These are phyloP conservation scores for Lactarius pseudohatsudake DNA, from an alignment of 768 basidiomycete species.

Conservation along the genomic window DNA sequence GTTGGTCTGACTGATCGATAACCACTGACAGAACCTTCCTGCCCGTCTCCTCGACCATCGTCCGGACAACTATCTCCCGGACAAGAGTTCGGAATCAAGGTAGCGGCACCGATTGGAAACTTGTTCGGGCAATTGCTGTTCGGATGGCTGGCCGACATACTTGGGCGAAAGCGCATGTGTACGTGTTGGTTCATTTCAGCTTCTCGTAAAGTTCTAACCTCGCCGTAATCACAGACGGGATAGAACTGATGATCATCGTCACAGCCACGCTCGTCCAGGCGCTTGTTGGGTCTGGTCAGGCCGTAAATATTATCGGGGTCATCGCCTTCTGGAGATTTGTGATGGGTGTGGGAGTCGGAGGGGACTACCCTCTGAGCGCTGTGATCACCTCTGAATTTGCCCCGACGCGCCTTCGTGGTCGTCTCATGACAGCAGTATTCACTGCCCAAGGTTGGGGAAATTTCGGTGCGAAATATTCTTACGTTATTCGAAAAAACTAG, in stretches of 20 bases:
- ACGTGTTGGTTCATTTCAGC: constrained; percentile 33
- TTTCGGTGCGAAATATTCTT: constrained; percentile 48
- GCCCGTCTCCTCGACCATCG: not conserved
- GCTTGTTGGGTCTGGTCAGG: constrained; percentile 65
- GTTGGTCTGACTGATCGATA: not conserved
- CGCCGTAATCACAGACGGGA: constrained; percentile 46
- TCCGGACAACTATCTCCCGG: not conserved
- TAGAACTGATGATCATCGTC: constrained; percentile 81
- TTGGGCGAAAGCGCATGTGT: constrained; percentile 62
- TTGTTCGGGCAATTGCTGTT: constrained; percentile 44
- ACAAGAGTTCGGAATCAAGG: constrained; percentile 42
- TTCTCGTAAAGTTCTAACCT: not conserved
- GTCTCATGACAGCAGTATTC: constrained; percentile 88
- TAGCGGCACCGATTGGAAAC: constrained; percentile 43
- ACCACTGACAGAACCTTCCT: not conserved
- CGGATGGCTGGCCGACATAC: constrained; percentile 45
- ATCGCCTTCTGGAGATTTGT: constrained; percentile 84
- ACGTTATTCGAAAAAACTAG: no score
- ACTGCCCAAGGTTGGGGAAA: constrained; percentile 90
- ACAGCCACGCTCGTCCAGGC: constrained; percentile 78
- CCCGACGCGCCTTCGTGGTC: constrained; percentile 68
- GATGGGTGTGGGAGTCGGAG: constrained; percentile 83
- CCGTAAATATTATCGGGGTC: constrained; percentile 69
- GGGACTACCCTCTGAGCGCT: constrained; percentile 83
- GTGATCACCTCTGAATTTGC: constrained; percentile 91